A percentile compares a stretch with the other conserved stretches of the same genome.
Evolutionary conservation across 140 eudicot genomes (phyloP).

Genomic region (Bidens hawaiensis): DNA sequence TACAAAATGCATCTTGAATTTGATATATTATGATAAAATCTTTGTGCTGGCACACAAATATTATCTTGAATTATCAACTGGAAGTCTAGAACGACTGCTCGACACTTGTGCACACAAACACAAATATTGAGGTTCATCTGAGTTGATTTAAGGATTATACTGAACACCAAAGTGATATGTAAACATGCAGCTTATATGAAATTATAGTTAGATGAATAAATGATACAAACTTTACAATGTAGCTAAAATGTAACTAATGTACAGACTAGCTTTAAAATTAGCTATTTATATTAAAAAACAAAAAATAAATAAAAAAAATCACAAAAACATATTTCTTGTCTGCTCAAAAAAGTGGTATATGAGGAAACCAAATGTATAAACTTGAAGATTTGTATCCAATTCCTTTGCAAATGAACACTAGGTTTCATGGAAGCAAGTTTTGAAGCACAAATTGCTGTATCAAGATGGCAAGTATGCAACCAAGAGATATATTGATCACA

Average conservation of each 20-base stretch:
- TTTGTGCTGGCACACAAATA: too few species aligned
- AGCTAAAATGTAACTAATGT: conserved; percentile 11
- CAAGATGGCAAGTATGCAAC: conserved; percentile 71
- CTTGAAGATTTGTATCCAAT: background rate
- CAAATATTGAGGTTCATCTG: background rate
- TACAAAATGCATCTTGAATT: background rate
- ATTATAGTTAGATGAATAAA: background rate
- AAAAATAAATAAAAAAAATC: background rate
- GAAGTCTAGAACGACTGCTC: too few species aligned
- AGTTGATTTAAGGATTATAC: background rate
- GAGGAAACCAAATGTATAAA: background rate
- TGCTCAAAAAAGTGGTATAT: background rate
- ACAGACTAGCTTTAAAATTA: conserved; percentile 6
- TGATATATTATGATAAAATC: too few species aligned
- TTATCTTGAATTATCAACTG: too few species aligned
- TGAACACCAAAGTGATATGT: background rate
- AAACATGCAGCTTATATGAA: background rate
- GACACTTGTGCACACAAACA: background rate
- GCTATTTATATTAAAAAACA: conserved; percentile 16
- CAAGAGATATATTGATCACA: conserved; percentile 79
- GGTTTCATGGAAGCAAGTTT: conserved; percentile 22
- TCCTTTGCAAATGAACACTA: conserved; percentile 16
- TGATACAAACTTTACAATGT: background rate
- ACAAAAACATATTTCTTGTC: background rate
- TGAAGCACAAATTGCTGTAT: conserved; percentile 60